Evolutionary conservation across 1,139 yeast genomes (phyloP).

Genomic region (Pichia sp.): DNA sequence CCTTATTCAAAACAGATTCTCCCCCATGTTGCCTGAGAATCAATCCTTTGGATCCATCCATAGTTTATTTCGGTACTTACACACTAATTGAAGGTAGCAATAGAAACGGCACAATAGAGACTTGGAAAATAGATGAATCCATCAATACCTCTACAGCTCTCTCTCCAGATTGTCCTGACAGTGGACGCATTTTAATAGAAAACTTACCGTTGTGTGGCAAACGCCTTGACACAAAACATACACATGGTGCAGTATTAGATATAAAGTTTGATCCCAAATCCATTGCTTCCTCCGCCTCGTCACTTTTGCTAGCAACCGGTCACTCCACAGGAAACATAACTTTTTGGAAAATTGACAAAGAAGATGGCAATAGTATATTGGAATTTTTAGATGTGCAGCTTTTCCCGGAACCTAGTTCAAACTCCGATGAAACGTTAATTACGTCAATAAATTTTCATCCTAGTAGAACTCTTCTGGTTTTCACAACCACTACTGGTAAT

Average conservation of each 20-base stretch:
- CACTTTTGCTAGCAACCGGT: slow-evolving; percentile 50
- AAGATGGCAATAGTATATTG: slow-evolving; percentile 22
- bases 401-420: slow-evolving; percentile 36
- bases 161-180: slow-evolving; percentile 19
- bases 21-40: slow-evolving; percentile 83
- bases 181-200: slow-evolving; percentile 17
- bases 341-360: slow-evolving; percentile 48
- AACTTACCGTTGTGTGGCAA: slow-evolving; percentile 28
- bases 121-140: slow-evolving; percentile 37
- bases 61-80: slow-evolving; percentile 71
- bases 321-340: slow-evolving; percentile 77
- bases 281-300: slow-evolving; percentile 32
- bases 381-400: slow-evolving; percentile 36
- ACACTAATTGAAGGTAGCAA: slow-evolving; percentile 57
- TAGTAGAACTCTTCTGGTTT: slow-evolving; percentile 33
- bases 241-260: slow-evolving; percentile 72
- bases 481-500: slow-evolving; percentile 61
- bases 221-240: slow-evolving; percentile 21
- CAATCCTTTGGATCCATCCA: slow-evolving; percentile 46
- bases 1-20: slow-evolving; percentile 39
- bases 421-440: slow-evolving; percentile 39
- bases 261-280: slow-evolving; percentile 55
- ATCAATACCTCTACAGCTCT: not conserved
- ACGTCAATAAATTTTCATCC: slow-evolving; percentile 68
- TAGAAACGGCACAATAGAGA: slow-evolving; percentile 73